Base-by-base conservation (phyloP, 441 rosid species). In the Euphorbia celastroides region DNA sequence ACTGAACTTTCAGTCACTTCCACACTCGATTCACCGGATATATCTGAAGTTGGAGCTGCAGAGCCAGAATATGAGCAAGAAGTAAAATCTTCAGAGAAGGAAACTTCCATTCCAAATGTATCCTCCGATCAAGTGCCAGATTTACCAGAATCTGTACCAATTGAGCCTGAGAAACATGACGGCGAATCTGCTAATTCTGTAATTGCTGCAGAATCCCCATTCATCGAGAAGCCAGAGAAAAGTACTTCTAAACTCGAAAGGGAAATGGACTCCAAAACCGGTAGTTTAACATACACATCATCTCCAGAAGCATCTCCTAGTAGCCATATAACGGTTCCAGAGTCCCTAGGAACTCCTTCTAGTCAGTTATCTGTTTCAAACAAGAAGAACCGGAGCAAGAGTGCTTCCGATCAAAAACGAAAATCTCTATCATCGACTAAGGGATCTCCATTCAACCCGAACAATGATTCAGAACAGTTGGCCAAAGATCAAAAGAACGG, bases 1-100 rank as follows among this genome's bases (percentile, higher is more conserved):
- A 86, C 96, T 2, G 96, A 91, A 71, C 93, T 93, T 57, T 93
- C 97, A 72, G 81, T 93, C 66, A 77, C 93, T 63, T 91, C 96
- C 32, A 85, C 97, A 58, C 96, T 92, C 48, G 97, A 91, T 75
- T 85, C 96, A 74, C 88, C 93, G 42, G 93, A 91, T 72, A 63
- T 42, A 75, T 84, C 76, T 46, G 95, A 94, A 70, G 74, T 38
- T 75, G 89, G 84, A 69, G 69, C n/a, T n/a, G n/a, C 52, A 27
- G 86, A 56, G 19, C 19, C 60, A 26, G 34, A 84, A 20, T 17
- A 70, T 31, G 82, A 75, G 70, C 72, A 72, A 62, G 84, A 69
- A 66, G 68, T 78, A 19, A 80, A 81, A 77, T 69, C 69, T 60
- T 42, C 76, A 26, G 87, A 77, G 75, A 72, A 72, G 58, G 84